phyloP scores from a whole-genome alignment of 768 basidiomycete genomes.

The Russula compacta region DNA sequence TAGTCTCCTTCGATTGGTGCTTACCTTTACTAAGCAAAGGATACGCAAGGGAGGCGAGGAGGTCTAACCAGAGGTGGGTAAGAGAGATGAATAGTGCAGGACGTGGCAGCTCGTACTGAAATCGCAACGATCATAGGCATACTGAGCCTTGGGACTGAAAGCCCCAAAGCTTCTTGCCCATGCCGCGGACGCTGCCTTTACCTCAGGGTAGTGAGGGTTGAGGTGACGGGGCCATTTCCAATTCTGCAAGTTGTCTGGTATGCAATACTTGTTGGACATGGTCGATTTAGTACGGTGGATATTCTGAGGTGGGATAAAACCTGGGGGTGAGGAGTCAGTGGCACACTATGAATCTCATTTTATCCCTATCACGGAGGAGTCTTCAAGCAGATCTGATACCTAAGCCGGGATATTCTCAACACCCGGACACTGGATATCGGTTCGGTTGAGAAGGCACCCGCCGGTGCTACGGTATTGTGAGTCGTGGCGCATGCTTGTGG shows the following conservation, averaged over 20 bases:
- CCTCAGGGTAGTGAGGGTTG: conserved; percentile 21
- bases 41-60: conserved; percentile 23
- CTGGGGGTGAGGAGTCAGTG: neutral
- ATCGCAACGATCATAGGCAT: conserved; percentile 22
- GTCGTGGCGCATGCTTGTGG: neutral
- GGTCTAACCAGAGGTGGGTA: conserved; percentile 12
- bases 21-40: conserved; percentile 18
- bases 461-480: no score
- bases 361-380: neutral
- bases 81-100: neutral
- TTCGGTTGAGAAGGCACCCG: neutral
- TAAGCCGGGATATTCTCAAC: neutral
- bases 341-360: neutral
- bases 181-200: conserved; percentile 19
- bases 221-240: conserved; percentile 24
- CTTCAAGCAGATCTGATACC: neutral
- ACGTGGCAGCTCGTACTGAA: conserved; percentile 16
- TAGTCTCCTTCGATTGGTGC: neutral
- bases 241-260: conserved; percentile 14
- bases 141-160: conserved; percentile 20
- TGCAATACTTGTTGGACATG: conserved; percentile 12
- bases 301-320: neutral
- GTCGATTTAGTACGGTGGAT: neutral
- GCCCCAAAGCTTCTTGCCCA: conserved; percentile 23
- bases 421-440: neutral